Base-by-base conservation (phyloP, 768 basidiomycete genomes). In the Lactifluus hygrophoroides region DNA sequence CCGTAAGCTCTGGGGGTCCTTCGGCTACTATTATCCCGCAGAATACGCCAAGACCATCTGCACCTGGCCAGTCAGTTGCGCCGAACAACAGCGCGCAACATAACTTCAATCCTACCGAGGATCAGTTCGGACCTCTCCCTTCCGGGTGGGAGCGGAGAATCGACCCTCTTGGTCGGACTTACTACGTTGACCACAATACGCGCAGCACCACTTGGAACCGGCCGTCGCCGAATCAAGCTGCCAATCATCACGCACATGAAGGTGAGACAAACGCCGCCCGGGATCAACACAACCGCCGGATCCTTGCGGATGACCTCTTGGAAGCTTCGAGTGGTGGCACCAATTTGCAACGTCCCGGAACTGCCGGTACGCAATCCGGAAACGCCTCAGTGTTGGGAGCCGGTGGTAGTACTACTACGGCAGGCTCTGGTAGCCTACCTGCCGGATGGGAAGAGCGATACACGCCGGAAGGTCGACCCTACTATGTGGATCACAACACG, bases 401-500 rank as follows among this genome's bases (percentile, higher is more conserved):
- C 3, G 83, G 70, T 27, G 75, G 70, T 30, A 74, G 76, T 59
- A 25, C 71, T 16, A 87, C 89, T 9, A 82, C 83, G n/a, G 73
- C 87, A 37, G 95, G 94, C 3, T 77, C 82, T 1, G 94, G 96
- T 2, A 86, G 84, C 54, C 77, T 99, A 19, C 96, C 96, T 2
- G 89, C 94, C 59, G 96, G 96, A 2, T 99, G 96, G 96, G 96
- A 99, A 70, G 96, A 98, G 74, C 83, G 96, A 37, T 95, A 94
- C 74, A 99, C 96, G 3, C 94, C 94, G 0, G 96, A 99, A 74
- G 96, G 96, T 19, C 84, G 96, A 40, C 93, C 96, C 2, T 99
- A 99, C 74, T 99, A 96, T 71, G 96, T 99, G 50, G 96, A 99
- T 71, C 96, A 99, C 75, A 99, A 99, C 69, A 98, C 95, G 11